A percentile compares a stretch with the other conserved stretches of the same genome.
Conservation (phyloP, 1,284 basidiomycete species). For the Cryptococcus jaspeensis region DNA sequence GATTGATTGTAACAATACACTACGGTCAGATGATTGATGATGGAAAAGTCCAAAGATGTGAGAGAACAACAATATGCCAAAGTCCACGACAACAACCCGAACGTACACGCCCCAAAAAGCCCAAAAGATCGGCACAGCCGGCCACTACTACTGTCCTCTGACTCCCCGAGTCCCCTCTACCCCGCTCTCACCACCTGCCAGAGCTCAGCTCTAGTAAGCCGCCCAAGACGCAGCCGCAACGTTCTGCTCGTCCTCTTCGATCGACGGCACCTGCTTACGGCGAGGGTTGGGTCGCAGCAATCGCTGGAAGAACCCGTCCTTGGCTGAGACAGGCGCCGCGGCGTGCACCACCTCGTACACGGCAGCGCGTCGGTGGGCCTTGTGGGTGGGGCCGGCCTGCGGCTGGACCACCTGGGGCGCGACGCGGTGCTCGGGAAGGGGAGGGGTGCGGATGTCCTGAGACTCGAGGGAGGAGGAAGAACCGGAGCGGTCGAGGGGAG, state of each 20-base stretch:
- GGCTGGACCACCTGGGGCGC: neutral
- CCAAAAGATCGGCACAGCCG: constrained; percentile 11
- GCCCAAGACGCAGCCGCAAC: constrained; percentile 33
- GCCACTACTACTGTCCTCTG: neutral
- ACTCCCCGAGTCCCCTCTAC: neutral
- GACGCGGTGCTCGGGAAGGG: constrained; percentile 9
- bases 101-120: constrained; percentile 9
- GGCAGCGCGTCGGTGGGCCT: constrained; percentile 21
- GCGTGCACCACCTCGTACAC: constrained; percentile 27
- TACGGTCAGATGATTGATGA: neutral
- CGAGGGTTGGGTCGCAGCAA: constrained; percentile 28
- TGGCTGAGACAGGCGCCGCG: constrained; percentile 15
- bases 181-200: neutral
- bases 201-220: constrained; percentile 15
- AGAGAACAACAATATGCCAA: constrained; percentile 1
- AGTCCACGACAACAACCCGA: neutral
- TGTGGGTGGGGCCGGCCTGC: neutral
- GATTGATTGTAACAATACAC: no score
- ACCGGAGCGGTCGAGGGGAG: constrained; percentile 49
- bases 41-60: neutral
- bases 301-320: constrained; percentile 31
- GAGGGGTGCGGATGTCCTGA: constrained; percentile 40
- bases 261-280: constrained; percentile 11
- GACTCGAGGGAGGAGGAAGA: constrained; percentile 51
- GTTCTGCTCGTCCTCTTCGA: constrained; percentile 34